Percentiles rank a stretch among this genome's conserved stretches.
Conservation (phyloP, 495 filamentous ascomycete genomes). For the Hyaloscypha bicolor region DNA sequence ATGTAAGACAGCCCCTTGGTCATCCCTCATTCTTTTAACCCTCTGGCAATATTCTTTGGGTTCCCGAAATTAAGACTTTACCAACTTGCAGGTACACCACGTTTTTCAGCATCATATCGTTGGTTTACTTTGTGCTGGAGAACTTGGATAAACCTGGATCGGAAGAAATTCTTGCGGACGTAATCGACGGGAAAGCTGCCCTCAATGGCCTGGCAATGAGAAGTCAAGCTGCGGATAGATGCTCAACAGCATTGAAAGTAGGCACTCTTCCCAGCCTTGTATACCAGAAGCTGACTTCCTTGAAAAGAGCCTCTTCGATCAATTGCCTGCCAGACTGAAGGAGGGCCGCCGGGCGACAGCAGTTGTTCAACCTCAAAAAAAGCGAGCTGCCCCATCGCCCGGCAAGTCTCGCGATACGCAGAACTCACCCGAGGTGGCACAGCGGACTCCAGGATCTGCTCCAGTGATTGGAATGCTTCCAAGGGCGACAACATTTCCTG, state of each 20-base stretch:
- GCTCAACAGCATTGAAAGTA: conserved; percentile 75
- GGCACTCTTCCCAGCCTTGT: conserved; percentile 16
- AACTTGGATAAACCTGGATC: conserved; percentile 81
- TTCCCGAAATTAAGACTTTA: too few relatives aligned
- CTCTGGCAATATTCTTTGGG: background rate
- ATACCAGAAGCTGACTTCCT: conserved; percentile 32
- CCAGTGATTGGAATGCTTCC: conserved; percentile 31
- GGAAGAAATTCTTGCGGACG: conserved; percentile 78
- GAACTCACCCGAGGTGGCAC: conserved; percentile 35
- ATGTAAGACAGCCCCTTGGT: background rate
- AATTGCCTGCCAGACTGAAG: conserved; percentile 71
- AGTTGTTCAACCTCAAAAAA: conserved; percentile 48
- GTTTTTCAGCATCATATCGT: conserved; percentile 89
- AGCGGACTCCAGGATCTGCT: conserved; percentile 33
- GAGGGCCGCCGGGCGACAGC: conserved; percentile 39
- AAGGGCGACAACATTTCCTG: conserved; percentile 38
- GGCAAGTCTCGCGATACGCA: conserved; percentile 34
- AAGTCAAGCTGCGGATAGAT: conserved; percentile 86
- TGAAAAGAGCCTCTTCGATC: conserved; percentile 72
- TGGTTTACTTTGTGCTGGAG: conserved; percentile 89
- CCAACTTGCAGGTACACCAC: conserved; percentile 70
- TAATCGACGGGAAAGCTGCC: conserved; percentile 79
- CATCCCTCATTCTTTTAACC: background rate
- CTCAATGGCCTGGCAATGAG: conserved; percentile 75
- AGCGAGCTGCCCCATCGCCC: conserved; percentile 54